Conservation (phyloP, 2,329 filamentous ascomycete genomes). For the Claviceps sp. region DNA sequence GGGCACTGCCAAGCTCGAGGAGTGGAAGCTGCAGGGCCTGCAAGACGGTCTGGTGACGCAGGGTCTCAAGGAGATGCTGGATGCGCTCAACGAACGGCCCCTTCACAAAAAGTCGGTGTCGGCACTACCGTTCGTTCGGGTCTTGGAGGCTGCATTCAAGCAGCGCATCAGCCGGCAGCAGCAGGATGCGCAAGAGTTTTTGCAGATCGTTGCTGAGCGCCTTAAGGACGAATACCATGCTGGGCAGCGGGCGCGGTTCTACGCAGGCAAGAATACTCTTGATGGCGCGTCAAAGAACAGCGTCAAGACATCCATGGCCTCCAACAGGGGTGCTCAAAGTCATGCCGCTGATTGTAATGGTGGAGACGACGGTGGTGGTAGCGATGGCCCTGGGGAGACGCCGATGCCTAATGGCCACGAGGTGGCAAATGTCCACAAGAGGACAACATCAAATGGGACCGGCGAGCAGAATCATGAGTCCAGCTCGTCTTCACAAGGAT, state of each 20-base stretch:
- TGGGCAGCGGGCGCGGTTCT: constrained; percentile 56
- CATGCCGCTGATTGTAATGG: constrained; percentile 9
- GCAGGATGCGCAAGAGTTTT: constrained; percentile 93
- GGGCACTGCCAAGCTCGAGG: constrained; percentile 28
- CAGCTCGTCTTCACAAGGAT: neutral
- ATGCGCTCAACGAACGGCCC: constrained; percentile 83
- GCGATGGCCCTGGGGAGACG: constrained; percentile 8
- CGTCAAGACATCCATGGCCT: neutral
- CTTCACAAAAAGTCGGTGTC: constrained; percentile 91
- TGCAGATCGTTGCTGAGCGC: constrained; percentile 86
- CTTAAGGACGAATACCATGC: constrained; percentile 91
- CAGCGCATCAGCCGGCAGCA: constrained; percentile 89
- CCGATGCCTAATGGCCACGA: neutral
- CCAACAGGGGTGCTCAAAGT: constrained; percentile 5
- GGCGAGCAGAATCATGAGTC: neutral
- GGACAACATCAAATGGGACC: neutral
- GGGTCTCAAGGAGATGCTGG: constrained; percentile 83
- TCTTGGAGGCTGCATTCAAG: constrained; percentile 73
- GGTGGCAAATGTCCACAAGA: neutral
- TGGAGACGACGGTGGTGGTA: constrained; percentile 9
- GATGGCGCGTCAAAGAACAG: constrained; percentile 6
- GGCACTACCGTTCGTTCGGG: constrained; percentile 68
- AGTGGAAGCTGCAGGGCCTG: constrained; percentile 52
- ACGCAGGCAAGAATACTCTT: constrained; percentile 28
- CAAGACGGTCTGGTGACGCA: constrained; percentile 74